Evolutionary conservation across 2,329 filamentous ascomycete genomes (phyloP).

Genomic region (Rosellinia necatrix): DNA sequence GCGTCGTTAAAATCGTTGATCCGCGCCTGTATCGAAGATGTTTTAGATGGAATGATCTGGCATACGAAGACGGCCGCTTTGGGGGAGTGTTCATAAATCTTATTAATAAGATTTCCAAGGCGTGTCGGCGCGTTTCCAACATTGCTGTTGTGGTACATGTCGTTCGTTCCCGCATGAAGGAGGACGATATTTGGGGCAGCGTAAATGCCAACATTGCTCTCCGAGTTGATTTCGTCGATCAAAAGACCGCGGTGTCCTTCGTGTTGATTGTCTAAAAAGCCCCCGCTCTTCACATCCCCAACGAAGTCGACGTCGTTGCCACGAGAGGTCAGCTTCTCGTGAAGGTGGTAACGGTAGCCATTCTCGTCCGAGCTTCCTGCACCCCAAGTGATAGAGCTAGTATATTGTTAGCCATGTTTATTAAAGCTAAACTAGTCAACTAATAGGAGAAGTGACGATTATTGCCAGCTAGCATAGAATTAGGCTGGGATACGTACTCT

Average conservation of each 20-base stretch:
- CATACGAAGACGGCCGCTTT: not conserved
- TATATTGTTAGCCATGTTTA: not conserved
- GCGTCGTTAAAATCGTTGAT: not conserved
- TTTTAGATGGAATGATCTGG: constrained; percentile 1
- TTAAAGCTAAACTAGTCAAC: not conserved
- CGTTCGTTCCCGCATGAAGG: constrained; percentile 9
- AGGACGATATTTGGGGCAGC: constrained; percentile 1
- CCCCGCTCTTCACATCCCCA: not conserved
- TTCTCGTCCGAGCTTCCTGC: not conserved
- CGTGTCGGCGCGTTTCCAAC: not conserved
- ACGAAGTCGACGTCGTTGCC: constrained; percentile 4
- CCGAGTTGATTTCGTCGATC: not conserved
- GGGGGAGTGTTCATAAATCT: not conserved
- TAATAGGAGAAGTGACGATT: not conserved
- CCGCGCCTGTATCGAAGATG: not conserved
- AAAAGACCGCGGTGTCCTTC: constrained; percentile 4
- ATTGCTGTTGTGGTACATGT: not conserved
- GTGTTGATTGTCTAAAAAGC: not conserved
- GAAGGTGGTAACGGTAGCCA: not conserved
- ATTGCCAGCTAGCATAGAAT: not conserved
- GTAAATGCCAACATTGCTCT: not conserved
- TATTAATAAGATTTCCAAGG: not conserved
- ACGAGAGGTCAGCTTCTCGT: not conserved
- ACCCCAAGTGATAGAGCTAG: constrained; percentile 6
- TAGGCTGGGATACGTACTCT: not conserved